These are phyloP conservation scores for Miscanthus lutarioriparius DNA, from an alignment of 176 grass and related monocot species.

Conservation along the genomic window DNA sequence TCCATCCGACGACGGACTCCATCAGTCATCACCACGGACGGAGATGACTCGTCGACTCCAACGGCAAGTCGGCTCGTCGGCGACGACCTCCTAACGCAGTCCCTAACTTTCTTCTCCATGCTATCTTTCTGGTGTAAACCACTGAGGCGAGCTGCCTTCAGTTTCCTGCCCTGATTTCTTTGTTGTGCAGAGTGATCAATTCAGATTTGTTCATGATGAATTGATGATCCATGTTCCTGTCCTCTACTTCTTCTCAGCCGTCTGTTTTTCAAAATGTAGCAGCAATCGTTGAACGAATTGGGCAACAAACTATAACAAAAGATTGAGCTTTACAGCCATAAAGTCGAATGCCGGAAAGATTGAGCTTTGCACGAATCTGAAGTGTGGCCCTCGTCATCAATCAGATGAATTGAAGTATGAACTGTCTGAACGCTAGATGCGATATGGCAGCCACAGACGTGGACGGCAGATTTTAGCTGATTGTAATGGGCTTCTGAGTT, in stretches of 20 bases:
- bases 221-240: neutral
- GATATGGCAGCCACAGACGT: neutral
- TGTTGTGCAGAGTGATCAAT: slow-evolving; percentile 1
- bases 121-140: neutral
- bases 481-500: neutral
- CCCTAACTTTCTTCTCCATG: neutral
- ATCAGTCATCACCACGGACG: neutral
- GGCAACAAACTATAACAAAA: neutral
- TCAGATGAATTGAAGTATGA: neutral
- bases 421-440: slow-evolving; percentile 1
- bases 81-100: neutral
- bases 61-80: neutral
- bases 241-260: neutral
- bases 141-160: neutral
- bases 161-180: neutral
- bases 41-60: neutral
- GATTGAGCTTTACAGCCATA: slow-evolving; percentile 6
- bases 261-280: neutral
- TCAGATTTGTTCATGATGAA: slow-evolving; percentile 20
- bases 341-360: neutral
- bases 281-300: neutral
- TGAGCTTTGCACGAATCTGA: neutral
- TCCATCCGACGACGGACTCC: neutral
- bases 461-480: neutral
- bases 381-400: neutral